Evolutionary conservation across 2,329 filamentous ascomycete species (phyloP).

Genomic region (Aspergillus ochraceus): DNA sequence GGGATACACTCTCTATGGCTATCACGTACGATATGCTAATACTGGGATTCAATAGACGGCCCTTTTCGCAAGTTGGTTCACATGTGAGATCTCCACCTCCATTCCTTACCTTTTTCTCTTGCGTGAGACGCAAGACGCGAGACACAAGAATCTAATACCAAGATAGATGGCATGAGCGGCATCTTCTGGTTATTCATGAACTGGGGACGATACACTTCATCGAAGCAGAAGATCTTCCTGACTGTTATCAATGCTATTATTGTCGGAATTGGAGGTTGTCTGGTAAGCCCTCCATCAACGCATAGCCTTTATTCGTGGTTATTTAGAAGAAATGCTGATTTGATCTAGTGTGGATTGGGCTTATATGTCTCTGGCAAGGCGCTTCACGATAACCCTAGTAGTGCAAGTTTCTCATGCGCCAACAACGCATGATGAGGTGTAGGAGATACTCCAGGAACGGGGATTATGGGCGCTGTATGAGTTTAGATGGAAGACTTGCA

Average conservation of each 20-base stretch:
- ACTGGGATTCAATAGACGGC: constrained; percentile 34
- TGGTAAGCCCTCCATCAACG: constrained; percentile 6
- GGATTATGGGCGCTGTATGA: not conserved
- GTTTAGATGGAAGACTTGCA: no score
- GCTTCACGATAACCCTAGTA: constrained; percentile 16
- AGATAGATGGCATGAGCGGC: constrained; percentile 13
- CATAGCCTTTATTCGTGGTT: not conserved
- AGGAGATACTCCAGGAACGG: not conserved
- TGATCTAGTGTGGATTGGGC: constrained; percentile 15
- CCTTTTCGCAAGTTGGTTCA: constrained; percentile 65
- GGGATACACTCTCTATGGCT: not conserved
- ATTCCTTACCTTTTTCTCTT: not conserved
- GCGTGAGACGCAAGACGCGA: not conserved
- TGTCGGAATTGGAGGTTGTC: constrained; percentile 8
- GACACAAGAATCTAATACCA: not conserved
- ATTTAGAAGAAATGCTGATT: not conserved
- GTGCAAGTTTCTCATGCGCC: constrained; percentile 18
- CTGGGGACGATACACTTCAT: constrained; percentile 18
- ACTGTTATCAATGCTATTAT: constrained; percentile 13
- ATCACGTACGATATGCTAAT: not conserved
- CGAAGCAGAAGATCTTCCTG: constrained; percentile 20
- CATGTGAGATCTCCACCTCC: constrained; percentile 27
- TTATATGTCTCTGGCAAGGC: constrained; percentile 20
- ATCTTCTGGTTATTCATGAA: constrained; percentile 30
- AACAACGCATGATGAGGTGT: constrained; percentile 8